Conservation (phyloP, 2,329 filamentous ascomycete species). For the Aspergillus novoparasiticus region DNA sequence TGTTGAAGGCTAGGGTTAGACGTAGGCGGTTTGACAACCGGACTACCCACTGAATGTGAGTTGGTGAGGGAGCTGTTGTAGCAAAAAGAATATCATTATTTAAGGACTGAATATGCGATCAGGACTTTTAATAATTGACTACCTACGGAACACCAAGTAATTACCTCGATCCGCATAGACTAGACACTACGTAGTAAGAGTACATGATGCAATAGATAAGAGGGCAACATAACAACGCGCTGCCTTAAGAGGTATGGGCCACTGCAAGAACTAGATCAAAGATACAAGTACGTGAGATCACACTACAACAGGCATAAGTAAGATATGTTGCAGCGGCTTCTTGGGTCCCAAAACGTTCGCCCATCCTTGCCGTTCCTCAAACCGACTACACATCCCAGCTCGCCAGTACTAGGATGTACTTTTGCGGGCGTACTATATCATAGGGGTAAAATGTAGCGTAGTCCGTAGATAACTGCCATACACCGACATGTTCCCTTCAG, state of each 20-base stretch:
- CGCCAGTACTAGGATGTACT: no score
- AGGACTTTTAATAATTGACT: neutral
- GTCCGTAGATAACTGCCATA: neutral
- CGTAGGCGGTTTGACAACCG: neutral
- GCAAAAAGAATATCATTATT: neutral
- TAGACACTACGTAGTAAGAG: neutral
- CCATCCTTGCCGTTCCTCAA: neutral
- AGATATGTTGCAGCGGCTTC: neutral
- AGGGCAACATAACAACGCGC: neutral
- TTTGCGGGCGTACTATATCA: neutral
- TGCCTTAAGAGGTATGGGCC: neutral
- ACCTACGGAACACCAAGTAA: neutral
- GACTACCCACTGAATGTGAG: neutral
- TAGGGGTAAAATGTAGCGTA: neutral
- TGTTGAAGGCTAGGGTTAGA: constrained; percentile 1
- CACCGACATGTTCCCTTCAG: neutral
- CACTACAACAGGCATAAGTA: neutral
- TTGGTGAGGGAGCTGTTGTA: neutral
- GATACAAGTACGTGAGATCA: neutral
- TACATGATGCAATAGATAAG: neutral
- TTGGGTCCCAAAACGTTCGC: neutral
- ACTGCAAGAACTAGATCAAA: neutral
- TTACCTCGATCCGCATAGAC: neutral
- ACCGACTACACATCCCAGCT: neutral
- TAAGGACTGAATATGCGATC: neutral